Evolutionary conservation across 192 early-diverging fungal species (phyloP).

Genomic region (Backusella sp.): DNA sequence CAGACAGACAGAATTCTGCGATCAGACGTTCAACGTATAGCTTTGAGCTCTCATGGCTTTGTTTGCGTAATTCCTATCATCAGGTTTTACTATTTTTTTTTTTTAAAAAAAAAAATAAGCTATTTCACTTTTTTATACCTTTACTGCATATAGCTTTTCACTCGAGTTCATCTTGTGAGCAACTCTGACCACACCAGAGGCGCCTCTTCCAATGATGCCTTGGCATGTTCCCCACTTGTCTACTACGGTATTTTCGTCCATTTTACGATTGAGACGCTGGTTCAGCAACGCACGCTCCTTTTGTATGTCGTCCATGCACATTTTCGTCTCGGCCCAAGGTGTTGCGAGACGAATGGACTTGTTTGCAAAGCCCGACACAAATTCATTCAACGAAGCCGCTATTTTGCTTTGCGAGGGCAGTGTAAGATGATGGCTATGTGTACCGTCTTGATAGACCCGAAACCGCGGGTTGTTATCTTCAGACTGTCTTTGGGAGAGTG

Average conservation of each 20-base stretch:
- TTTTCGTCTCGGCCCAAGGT: not conserved
- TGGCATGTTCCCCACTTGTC: constrained; percentile 26
- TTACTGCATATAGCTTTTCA: constrained; percentile 37
- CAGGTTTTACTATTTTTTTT: not conserved
- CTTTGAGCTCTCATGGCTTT: constrained; percentile 46
- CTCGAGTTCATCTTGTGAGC: constrained; percentile 32
- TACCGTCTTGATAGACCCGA: constrained; percentile 13
- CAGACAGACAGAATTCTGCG: constrained; percentile 77
- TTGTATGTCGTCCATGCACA: not conserved
- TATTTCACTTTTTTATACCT: constrained; percentile 19
- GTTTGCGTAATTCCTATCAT: constrained; percentile 81
- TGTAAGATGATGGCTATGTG: constrained; percentile 22
- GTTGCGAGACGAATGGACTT: constrained; percentile 7
- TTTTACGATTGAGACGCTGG: not conserved
- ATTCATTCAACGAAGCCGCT: constrained; percentile 17
- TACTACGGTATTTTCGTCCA: not conserved
- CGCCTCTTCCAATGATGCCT: constrained; percentile 36
- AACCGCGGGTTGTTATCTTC: constrained; percentile 18
- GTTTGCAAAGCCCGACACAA: constrained; percentile 13
- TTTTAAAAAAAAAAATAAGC: not conserved
- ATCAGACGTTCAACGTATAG: constrained; percentile 48
- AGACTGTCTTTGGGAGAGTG: not conserved
- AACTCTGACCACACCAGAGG: constrained; percentile 39
- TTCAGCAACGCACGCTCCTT: not conserved
- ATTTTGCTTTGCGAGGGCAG: constrained; percentile 1